Base-by-base conservation (phyloP, 176 grass and related monocot genomes). In the Phoenix dactylifera region DNA sequence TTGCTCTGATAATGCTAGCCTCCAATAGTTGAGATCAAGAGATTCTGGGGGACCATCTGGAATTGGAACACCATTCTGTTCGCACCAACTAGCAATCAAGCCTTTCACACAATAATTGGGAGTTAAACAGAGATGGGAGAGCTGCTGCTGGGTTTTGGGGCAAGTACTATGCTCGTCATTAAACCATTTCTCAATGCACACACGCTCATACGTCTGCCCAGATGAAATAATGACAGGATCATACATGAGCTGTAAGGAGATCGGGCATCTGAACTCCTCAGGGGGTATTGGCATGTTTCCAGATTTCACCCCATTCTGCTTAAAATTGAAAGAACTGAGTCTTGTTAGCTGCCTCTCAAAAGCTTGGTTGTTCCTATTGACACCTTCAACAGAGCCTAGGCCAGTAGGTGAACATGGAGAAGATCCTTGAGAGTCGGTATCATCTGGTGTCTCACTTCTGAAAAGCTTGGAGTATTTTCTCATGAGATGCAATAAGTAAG, bases 121-220 rank as follows among this genome's bases (percentile, higher is more conserved):
- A 7, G 90, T 95, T 59, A 89, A 24, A 39, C 64, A 58, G 50
- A 76, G 76, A 26, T 90, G 83, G 24, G 80, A 57, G 26, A 95
- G 18, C 71, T 95, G 28, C 7, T 90, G 75, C 55, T 77, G 86
- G 51, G 86, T 90, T 75, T 90, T 95, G 0, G 90, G 90, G 67
- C 86, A 95, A 58, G 72, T 95, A 29, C 64, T 74, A 58, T 95
- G 76, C 19, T 83, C 80, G 4, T 81, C 82, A 18, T 61, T 4
- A 54, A 95, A 84, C 90, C 90, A 95, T 74, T 90, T 95, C 60
- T 87, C 77, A 18, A 95, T 95, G 71, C 86, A 95, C 15, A 74
- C 86, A n/a, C 90, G 82, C 49, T 95, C 90, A 16, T 89, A 95
- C 54, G 90, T 95, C 57, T 95, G 90, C 18, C 90, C 90, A 51